Conservation (phyloP, 2,329 filamentous ascomycete genomes). For the Aspergillus spinulosporus region DNA sequence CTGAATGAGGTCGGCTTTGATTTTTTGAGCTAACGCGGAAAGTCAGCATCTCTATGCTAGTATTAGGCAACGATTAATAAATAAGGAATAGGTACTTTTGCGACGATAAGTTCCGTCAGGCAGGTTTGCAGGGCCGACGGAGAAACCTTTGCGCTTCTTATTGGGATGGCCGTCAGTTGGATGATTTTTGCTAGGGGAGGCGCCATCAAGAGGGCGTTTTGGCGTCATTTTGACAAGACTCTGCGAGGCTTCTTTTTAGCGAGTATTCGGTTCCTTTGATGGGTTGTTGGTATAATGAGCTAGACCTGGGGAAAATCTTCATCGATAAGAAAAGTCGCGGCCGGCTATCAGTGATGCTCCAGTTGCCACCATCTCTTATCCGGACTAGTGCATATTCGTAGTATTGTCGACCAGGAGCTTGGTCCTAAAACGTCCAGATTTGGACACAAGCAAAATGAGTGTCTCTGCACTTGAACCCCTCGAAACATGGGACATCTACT, state of each 20-base stretch:
- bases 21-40: slow-evolving; percentile 67
- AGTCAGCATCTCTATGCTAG: neutral
- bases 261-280: neutral
- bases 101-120: slow-evolving; percentile 86
- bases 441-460: too few relatives aligned
- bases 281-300: neutral
- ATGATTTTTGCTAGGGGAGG: slow-evolving; percentile 48
- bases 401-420: neutral
- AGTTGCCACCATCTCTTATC: neutral
- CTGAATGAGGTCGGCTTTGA: slow-evolving; percentile 84
- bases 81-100: slow-evolving; percentile 57
- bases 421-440: too few relatives aligned
- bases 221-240: slow-evolving; percentile 53
- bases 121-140: slow-evolving; percentile 83
- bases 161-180: slow-evolving; percentile 35
- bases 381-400: neutral
- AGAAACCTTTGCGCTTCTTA: slow-evolving; percentile 71
- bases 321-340: neutral
- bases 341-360: neutral
- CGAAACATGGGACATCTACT: too few relatives aligned
- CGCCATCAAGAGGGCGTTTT: slow-evolving; percentile 55
- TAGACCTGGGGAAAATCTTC: slow-evolving; percentile 7
- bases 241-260: neutral
- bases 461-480: too few relatives aligned
- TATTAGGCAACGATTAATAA: neutral